Percentiles rank a stretch among this genome's conserved stretches.
Conservation (phyloP, 805 yeast genomes). For the Clavispora fructus region DNA sequence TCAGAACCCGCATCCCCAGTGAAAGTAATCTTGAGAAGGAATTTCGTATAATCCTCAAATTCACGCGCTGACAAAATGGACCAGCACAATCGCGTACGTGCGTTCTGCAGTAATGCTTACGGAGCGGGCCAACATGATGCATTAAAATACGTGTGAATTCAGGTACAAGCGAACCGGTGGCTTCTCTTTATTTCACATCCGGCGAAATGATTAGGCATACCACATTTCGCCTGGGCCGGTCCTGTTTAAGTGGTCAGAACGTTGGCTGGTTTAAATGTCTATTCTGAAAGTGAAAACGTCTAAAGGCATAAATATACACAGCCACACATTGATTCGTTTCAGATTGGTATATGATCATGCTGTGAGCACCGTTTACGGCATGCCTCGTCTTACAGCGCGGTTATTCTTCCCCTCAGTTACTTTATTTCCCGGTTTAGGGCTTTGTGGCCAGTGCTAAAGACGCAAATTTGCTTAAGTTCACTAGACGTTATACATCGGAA, state of each 20-base stretch:
- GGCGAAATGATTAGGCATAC: too few relatives aligned
- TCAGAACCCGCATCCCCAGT: not conserved
- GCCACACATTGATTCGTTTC: not conserved
- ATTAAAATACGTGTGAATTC: not conserved
- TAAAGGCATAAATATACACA: too few relatives aligned
- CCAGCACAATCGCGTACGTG: not conserved
- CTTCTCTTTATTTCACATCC: not conserved
- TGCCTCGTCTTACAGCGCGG: not conserved
- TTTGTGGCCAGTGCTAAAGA: not conserved
- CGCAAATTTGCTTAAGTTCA: too few relatives aligned
- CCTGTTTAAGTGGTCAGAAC: too few relatives aligned
- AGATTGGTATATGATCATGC: not conserved
- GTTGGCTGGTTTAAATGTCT: too few relatives aligned
- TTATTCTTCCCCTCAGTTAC: not conserved
- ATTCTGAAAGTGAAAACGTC: not conserved
- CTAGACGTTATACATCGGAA: too few relatives aligned
- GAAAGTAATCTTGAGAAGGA: not conserved
- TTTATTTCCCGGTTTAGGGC: not conserved
- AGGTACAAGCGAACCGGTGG: not conserved
- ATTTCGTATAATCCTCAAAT: not conserved
- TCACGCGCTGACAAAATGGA: not conserved
- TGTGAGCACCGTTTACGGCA: not conserved
- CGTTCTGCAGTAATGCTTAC: not conserved
- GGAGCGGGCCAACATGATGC: not conserved
- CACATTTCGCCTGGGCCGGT: too few relatives aligned